A percentile compares a stretch with the other conserved stretches of the same genome.
Conservation (phyloP, 2,329 filamentous ascomycete species). For the Colletotrichum navitas region DNA sequence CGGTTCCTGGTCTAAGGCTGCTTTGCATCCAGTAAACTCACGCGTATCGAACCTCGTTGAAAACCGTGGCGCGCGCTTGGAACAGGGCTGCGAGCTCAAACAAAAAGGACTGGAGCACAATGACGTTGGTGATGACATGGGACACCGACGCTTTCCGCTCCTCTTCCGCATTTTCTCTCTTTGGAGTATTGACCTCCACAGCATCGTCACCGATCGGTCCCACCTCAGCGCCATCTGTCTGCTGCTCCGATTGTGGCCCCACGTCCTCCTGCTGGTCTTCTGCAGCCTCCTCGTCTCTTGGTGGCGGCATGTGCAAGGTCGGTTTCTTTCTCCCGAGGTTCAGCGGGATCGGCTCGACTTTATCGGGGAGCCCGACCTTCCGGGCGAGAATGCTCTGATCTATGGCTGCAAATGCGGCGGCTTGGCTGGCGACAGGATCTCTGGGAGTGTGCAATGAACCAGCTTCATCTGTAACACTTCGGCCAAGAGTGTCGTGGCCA, state of each 20-base stretch:
- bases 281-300: constrained; percentile 45
- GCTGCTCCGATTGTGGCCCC: constrained; percentile 42
- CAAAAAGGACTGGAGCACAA: constrained; percentile 84
- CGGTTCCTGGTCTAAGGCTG: neutral
- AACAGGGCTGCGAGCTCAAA: constrained; percentile 81
- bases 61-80: constrained; percentile 80
- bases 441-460: constrained; percentile 30
- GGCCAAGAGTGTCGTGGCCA: constrained; percentile 53
- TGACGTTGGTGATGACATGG: constrained; percentile 83
- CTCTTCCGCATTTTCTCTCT: constrained; percentile 44
- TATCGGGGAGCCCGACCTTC: constrained; percentile 63
- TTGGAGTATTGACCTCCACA: constrained; percentile 46
- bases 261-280: constrained; percentile 47
- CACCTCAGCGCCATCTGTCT: constrained; percentile 42
- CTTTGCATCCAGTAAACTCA: constrained; percentile 44
- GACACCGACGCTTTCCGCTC: constrained; percentile 74
- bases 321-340: constrained; percentile 53
- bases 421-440: constrained; percentile 61
- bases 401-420: constrained; percentile 72
- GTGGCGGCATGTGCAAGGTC: constrained; percentile 41
- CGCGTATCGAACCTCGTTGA: constrained; percentile 79
- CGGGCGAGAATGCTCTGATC: constrained; percentile 72
- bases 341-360: constrained; percentile 62
- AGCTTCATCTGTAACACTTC: constrained; percentile 46
- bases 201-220: constrained; percentile 39